Evolutionary conservation across 305 asterid genomes (phyloP).

Genomic region (Solanum hybrid): DNA sequence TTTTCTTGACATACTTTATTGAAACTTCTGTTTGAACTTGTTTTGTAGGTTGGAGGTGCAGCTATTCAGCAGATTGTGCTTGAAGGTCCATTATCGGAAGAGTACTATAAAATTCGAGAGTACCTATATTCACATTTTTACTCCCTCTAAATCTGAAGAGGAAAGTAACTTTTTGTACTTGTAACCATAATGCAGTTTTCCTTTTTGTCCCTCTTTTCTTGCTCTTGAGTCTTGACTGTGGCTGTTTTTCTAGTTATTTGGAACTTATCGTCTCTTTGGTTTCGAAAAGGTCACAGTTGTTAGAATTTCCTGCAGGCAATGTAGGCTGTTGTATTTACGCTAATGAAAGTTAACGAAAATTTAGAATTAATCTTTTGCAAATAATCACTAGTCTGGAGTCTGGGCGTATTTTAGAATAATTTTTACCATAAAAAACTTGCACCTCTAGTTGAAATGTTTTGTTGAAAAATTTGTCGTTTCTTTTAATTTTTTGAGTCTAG

Average conservation of each 20-base stretch:
- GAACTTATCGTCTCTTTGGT: neutral
- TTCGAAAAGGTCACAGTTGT: neutral
- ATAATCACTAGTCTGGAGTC: neutral
- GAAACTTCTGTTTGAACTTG: neutral
- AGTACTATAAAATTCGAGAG: slow-evolving; percentile 74
- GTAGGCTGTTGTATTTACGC: neutral
- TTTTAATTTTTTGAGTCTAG: neutral
- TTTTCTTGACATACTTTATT: neutral
- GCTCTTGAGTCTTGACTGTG: neutral
- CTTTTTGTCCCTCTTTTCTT: neutral
- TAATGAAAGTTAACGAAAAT: neutral
- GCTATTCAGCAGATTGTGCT: slow-evolving; percentile 76
- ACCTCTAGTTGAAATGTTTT: neutral
- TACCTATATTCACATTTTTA: slow-evolving; percentile 80
- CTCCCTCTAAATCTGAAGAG: slow-evolving; percentile 37
- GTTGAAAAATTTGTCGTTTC: neutral
- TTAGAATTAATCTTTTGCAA: neutral
- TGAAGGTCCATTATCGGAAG: slow-evolving; percentile 91
- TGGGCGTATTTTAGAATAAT: neutral
- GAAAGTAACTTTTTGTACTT: neutral
- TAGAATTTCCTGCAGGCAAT: neutral
- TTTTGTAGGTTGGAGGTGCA: slow-evolving; percentile 67
- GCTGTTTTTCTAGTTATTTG: neutral
- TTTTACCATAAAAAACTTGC: neutral
- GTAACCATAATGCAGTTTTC: neutral